These are phyloP conservation scores for Cochlearia excelsa DNA, from an alignment of 345 rosid species.

Conservation along the genomic window DNA sequence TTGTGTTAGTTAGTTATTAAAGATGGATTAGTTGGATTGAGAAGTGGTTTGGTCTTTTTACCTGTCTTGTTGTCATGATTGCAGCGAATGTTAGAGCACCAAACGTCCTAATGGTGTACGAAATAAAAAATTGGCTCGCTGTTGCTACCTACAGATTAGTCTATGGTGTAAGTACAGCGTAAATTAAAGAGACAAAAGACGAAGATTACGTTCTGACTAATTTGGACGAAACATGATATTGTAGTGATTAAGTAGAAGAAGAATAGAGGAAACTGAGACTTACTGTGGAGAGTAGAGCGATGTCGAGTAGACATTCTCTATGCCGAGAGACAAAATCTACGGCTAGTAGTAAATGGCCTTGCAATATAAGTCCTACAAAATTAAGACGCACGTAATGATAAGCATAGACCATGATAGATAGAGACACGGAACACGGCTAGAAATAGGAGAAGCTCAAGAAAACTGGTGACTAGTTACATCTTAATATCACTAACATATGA, in stretches of 20 bases:
- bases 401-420: too few relatives aligned
- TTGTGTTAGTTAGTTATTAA: background rate
- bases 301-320: constrained; percentile 69
- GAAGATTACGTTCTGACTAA: too few relatives aligned
- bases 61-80: constrained; percentile 97
- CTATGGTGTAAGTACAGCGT: too few relatives aligned
- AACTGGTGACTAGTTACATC: too few relatives aligned
- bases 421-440: too few relatives aligned
- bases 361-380: constrained; percentile 67
- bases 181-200: too few relatives aligned
- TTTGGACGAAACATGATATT: too few relatives aligned
- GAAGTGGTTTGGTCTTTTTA: constrained; percentile 20
- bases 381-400: too few relatives aligned
- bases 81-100: constrained; percentile 94
- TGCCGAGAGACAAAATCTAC: constrained; percentile 73
- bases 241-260: too few relatives aligned
- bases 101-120: constrained; percentile 86
- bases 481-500: too few relatives aligned
- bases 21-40: background rate
- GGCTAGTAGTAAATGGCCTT: constrained; percentile 73
- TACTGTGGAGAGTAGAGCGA: constrained; percentile 77
- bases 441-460: too few relatives aligned
- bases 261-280: constrained; percentile 23
- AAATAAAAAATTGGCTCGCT: constrained; percentile 83
- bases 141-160: constrained; percentile 71